Evolutionary conservation across 106 monocot genomes (phyloP).

Genomic region (Dendrobium catenatum): DNA sequence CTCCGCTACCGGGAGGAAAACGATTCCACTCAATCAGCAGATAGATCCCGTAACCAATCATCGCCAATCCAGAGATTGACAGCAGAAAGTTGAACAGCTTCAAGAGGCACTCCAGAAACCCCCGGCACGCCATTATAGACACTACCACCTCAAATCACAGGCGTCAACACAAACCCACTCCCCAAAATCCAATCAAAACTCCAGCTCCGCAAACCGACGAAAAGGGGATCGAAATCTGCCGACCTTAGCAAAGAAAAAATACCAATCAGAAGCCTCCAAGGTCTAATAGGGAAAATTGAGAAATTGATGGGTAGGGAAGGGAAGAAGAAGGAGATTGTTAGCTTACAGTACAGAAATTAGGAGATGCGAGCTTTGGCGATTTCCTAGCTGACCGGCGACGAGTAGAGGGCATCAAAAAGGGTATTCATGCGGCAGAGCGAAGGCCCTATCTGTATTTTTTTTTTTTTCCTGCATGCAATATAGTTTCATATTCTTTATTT

Average conservation of each 20-base stretch:
- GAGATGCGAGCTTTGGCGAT: neutral
- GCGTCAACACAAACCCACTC: neutral
- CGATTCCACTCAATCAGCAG: slow-evolving; percentile 58
- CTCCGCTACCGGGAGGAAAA: slow-evolving; percentile 16
- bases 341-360: neutral
- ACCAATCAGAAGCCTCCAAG: neutral
- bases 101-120: slow-evolving; percentile 55
- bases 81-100: slow-evolving; percentile 79
- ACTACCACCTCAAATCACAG: neutral
- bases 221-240: neutral
- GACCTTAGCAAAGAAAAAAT: neutral
- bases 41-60: slow-evolving; percentile 74
- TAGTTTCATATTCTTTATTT: neutral
- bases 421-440: neutral
- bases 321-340: neutral
- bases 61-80: slow-evolving; percentile 54
- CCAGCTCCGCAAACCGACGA: neutral
- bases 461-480: too few species aligned
- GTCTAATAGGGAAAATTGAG: neutral
- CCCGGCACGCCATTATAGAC: slow-evolving; percentile 53
- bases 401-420: neutral
- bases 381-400: neutral
- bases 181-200: neutral
- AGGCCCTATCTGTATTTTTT: neutral
- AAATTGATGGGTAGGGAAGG: neutral